Evolutionary conservation across 2,329 filamentous ascomycete species (phyloP).

Genomic region (Talaromyces pinophilus): DNA sequence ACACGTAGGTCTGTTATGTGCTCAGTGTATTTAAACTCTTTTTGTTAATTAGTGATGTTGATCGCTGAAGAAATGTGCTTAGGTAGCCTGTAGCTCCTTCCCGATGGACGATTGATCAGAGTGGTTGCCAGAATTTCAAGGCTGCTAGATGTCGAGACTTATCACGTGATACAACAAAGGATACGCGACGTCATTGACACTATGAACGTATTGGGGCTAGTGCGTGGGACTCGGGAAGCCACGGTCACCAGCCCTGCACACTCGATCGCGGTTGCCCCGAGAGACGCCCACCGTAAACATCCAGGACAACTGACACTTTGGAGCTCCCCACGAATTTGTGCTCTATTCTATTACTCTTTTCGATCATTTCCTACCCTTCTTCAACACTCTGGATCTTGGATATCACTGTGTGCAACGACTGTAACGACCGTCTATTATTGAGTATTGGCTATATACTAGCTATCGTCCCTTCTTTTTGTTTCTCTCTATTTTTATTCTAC

Average conservation of each 20-base stretch:
- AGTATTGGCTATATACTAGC: conserved; percentile 12
- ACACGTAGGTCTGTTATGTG: neutral
- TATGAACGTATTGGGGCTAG: neutral
- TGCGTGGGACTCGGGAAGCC: conserved; percentile 2
- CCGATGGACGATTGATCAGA: neutral
- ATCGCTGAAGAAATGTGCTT: neutral
- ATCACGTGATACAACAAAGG: neutral
- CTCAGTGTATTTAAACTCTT: neutral
- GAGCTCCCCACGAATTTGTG: conserved; percentile 1
- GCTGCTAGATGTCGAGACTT: neutral
- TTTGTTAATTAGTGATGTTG: neutral
- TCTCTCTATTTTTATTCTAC: conserved; percentile 2
- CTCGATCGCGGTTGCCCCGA: conserved; percentile 19
- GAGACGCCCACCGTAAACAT: conserved; percentile 22
- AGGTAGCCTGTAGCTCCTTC: neutral
- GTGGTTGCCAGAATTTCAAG: neutral
- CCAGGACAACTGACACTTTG: neutral
- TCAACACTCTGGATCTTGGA: neutral
- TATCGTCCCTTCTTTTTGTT: conserved; percentile 15
- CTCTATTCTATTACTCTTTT: conserved; percentile 2
- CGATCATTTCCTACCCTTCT: neutral
- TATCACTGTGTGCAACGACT: conserved; percentile 5
- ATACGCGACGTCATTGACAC: conserved; percentile 1
- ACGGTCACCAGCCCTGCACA: neutral
- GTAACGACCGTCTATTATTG: conserved; percentile 6